Percentiles rank a stretch among this genome's conserved stretches.
Evolutionary conservation across 2,329 filamentous ascomycete genomes (phyloP).

Genomic region (Cytospora mali): DNA sequence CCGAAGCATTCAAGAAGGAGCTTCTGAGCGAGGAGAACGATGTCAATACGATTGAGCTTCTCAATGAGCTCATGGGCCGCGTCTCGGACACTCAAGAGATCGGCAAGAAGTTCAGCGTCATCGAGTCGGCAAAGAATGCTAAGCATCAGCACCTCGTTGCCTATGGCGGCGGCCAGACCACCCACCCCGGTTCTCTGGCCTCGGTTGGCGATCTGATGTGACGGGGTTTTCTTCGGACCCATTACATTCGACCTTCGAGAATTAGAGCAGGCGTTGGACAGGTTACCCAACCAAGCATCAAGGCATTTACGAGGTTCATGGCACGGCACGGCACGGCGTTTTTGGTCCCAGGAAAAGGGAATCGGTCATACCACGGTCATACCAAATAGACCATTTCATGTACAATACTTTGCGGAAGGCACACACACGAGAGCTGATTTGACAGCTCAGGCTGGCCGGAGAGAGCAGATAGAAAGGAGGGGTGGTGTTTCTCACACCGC

Average conservation of each 20-base stretch:
- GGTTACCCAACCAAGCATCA: constrained; percentile 4
- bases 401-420: constrained; percentile 6
- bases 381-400: constrained; percentile 22
- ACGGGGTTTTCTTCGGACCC: neutral
- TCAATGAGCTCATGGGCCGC: constrained; percentile 75
- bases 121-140: constrained; percentile 48
- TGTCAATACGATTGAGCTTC: constrained; percentile 74
- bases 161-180: constrained; percentile 30
- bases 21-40: constrained; percentile 80
- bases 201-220: constrained; percentile 26
- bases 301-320: constrained; percentile 25
- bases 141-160: constrained; percentile 32
- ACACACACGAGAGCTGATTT: neutral
- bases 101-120: constrained; percentile 70
- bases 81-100: constrained; percentile 71
- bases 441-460: neutral
- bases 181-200: constrained; percentile 16
- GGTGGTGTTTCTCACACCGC: neutral
- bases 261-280: constrained; percentile 28
- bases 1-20: constrained; percentile 67
- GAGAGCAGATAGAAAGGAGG: neutral
- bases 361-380: constrained; percentile 19
- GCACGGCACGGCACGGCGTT: constrained; percentile 26
- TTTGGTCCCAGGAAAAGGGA: constrained; percentile 8
- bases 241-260: neutral